phyloP scores from a whole-genome alignment of 1,139 yeast genomes.

The Geotrichum fermentans region DNA sequence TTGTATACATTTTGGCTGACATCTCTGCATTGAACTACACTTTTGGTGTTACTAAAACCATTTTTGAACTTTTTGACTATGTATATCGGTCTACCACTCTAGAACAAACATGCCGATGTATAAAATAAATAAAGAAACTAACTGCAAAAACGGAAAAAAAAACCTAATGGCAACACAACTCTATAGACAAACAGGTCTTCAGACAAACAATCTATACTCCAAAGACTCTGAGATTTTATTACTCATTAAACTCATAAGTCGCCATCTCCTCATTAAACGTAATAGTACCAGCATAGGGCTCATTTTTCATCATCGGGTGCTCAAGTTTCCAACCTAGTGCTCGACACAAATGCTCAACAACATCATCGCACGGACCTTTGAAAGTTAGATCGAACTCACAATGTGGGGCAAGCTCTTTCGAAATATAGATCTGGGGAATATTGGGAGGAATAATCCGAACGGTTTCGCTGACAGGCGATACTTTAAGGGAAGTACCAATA shows the following conservation, averaged over 20 bases:
- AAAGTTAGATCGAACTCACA: conserved; percentile 76
- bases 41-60: too few species aligned
- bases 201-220: not conserved
- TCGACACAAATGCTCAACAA: conserved; percentile 60
- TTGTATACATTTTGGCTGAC: not conserved
- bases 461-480: conserved; percentile 92
- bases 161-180: not conserved
- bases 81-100: too few species aligned
- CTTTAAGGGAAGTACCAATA: conserved; percentile 91
- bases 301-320: conserved; percentile 44
- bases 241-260: conserved; percentile 24
- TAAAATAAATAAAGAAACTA: not conserved
- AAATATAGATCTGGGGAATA: conserved; percentile 80
- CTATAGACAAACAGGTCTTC: too few species aligned
- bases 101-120: too few species aligned
- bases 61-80: too few species aligned
- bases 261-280: conserved; percentile 26
- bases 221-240: not conserved
- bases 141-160: not conserved
- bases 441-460: conserved; percentile 65
- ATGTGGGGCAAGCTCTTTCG: conserved; percentile 73
- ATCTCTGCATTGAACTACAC: not conserved
- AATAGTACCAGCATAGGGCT: conserved; percentile 24
- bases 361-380: conserved; percentile 85
- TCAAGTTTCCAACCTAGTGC: conserved; percentile 64